Conservation (phyloP, 257 asterid species). For the Solanum bukasovii region DNA sequence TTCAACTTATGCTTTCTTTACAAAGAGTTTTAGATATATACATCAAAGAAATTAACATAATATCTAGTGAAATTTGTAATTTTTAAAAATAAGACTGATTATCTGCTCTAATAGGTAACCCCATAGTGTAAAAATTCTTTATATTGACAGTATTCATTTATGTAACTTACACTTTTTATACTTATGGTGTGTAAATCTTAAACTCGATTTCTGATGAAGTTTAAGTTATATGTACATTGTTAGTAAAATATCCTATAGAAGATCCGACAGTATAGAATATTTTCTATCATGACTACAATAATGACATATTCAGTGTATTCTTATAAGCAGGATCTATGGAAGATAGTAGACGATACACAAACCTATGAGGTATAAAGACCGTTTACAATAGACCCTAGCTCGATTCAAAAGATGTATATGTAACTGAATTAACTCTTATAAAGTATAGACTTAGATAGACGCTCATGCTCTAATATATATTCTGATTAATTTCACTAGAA, state of each 20-base stretch:
- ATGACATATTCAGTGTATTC: background rate
- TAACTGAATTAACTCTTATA: background rate
- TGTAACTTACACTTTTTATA: background rate
- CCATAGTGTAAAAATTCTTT: background rate
- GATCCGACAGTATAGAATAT: background rate
- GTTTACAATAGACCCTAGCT: background rate
- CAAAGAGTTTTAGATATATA: background rate
- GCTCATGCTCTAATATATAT: background rate
- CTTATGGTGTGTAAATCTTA: background rate
- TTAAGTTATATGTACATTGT: background rate
- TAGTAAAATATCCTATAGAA: background rate
- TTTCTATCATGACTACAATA: background rate
- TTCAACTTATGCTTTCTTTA: background rate
- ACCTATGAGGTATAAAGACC: background rate
- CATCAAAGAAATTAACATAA: background rate
- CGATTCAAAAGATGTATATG: too few species aligned
- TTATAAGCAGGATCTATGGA: background rate
- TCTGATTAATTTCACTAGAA: background rate
- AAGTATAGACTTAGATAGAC: background rate
- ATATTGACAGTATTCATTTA: background rate
- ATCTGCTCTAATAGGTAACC: background rate
- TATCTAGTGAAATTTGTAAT: background rate
- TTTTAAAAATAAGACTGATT: background rate
- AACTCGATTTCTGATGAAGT: background rate
- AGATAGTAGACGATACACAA: background rate